Conservation (phyloP, 345 rosid genomes). For the Bruguiera sexangula region DNA sequence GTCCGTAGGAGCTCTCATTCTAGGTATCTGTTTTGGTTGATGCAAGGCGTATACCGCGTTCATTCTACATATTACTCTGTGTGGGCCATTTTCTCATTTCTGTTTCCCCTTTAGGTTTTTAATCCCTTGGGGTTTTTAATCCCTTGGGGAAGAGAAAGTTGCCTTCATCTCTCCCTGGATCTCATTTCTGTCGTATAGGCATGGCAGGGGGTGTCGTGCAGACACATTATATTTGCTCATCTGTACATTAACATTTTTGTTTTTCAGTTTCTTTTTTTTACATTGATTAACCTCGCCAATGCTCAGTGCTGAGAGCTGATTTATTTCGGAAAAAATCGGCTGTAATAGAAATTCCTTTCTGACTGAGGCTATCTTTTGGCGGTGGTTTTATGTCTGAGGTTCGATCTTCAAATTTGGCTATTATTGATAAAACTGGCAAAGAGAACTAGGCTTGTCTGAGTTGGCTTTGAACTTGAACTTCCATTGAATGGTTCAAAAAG, state of each 20-base stretch:
- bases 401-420: no score
- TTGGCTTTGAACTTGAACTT: no score
- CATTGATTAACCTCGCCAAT: background rate
- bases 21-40: conserved; percentile 10
- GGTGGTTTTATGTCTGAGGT: no score
- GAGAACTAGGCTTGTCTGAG: no score
- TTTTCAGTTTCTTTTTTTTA: background rate
- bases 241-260: conserved; percentile 15
- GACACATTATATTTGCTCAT: conserved; percentile 4
- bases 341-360: background rate
- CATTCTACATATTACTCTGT: background rate
- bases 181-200: conserved; percentile 10
- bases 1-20: background rate
- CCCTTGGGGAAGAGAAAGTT: conserved; percentile 8
- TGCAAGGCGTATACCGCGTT: background rate
- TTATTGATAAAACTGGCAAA: no score
- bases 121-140: background rate
- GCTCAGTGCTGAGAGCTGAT: no score
- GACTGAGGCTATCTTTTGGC: background rate
- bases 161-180: conserved; percentile 1
- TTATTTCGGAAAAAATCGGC: background rate
- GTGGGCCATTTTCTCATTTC: conserved; percentile 4
- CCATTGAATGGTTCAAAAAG: no score
- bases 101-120: conserved; percentile 5
- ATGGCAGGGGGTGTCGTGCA: background rate